Base-by-base conservation (phyloP, 2,329 filamentous ascomycete genomes). In the Cercospora zeae-maydis region DNA sequence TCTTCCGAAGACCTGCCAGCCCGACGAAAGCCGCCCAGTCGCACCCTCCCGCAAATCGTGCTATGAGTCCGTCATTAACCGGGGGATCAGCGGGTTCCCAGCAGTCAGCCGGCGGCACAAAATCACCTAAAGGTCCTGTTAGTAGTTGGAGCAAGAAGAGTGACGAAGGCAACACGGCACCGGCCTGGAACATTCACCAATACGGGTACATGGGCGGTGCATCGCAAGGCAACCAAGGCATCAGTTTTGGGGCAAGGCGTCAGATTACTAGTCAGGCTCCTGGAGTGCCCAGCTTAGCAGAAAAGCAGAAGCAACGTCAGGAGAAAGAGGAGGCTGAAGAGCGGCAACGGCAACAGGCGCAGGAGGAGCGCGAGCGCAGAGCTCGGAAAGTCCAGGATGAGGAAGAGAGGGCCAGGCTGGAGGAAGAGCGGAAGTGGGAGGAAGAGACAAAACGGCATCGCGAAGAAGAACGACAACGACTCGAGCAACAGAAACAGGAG, bases 161-260 rank as follows among this genome's bases (percentile, higher is more conserved):
- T 60, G 91, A 97, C 69, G 90, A 97, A 76, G 86, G 85, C 14
- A 84, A 83, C 49, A 97, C 93, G 1, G 83, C 88, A 27, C 95
- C 95, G 0, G 95, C 95, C 1, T 99, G 95, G 95, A 99, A 98
- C 75, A 98, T 98, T 70, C 90, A 93, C 62, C 95, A 99, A 75
- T 99, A 99, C 74, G 93, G 95, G 7, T 99, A 97, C 77, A 95
- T 98, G 89, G 95, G 95, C 62, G 95, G 95, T 54, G 95, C 95
- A 27, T 97, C 91, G 72, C 95, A 99, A 76, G 93, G 92, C 2
- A 98, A 96, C 71, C 87, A 97, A 65, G 95, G 95, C 16, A 92
- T 99, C 70, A 87, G 91, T 10, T 98, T 98, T 77, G 95, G 95
- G 61, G 91, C 88, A 16, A 86, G 93, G 70, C 86, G 95, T 64